Percentiles rank a stretch among this genome's conserved stretches.
Evolutionary conservation across 805 yeast species (phyloP).

Genomic region (Wickerhamomyces rabaulensis): DNA sequence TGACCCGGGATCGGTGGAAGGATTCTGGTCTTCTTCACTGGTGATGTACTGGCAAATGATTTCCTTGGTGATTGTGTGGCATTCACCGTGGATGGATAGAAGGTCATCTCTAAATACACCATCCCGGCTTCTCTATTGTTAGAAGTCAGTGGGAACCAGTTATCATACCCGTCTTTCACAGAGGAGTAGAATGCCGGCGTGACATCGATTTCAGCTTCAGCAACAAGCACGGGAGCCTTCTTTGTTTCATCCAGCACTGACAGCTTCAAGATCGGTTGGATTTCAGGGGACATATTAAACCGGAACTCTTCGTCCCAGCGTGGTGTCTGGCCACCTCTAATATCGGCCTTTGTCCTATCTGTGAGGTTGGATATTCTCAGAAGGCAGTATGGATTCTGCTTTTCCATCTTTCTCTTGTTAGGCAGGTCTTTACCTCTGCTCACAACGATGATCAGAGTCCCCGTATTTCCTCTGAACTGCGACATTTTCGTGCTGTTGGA

Average conservation of each 20-base stretch:
- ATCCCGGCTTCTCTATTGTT: constrained; percentile 80
- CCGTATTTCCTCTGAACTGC: constrained; percentile 30
- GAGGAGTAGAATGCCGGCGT: constrained; percentile 63
- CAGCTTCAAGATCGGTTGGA: constrained; percentile 58
- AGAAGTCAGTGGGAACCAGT: constrained; percentile 71
- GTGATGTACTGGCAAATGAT: neutral
- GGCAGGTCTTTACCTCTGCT: constrained; percentile 82
- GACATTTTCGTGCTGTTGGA: constrained; percentile 12
- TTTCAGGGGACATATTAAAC: constrained; percentile 58
- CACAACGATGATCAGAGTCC: constrained; percentile 68
- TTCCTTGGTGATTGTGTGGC: constrained; percentile 5
- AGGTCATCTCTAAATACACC: constrained; percentile 87
- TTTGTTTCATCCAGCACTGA: constrained; percentile 83
- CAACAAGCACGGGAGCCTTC: constrained; percentile 80
- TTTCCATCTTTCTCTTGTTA: constrained; percentile 79
- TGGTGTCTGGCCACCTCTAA: constrained; percentile 93
- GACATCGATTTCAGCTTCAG: constrained; percentile 75
- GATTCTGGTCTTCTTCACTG: constrained; percentile 15
- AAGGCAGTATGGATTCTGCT: constrained; percentile 89
- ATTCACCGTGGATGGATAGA: constrained; percentile 52
- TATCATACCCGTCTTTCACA: constrained; percentile 72
- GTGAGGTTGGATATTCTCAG: constrained; percentile 78
- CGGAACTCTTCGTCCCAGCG: constrained; percentile 75
- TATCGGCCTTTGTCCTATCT: constrained; percentile 68
- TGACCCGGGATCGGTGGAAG: constrained; percentile 26